phyloP scores from a whole-genome alignment of 768 basidiomycete species.

The Lentinus brumalis region DNA sequence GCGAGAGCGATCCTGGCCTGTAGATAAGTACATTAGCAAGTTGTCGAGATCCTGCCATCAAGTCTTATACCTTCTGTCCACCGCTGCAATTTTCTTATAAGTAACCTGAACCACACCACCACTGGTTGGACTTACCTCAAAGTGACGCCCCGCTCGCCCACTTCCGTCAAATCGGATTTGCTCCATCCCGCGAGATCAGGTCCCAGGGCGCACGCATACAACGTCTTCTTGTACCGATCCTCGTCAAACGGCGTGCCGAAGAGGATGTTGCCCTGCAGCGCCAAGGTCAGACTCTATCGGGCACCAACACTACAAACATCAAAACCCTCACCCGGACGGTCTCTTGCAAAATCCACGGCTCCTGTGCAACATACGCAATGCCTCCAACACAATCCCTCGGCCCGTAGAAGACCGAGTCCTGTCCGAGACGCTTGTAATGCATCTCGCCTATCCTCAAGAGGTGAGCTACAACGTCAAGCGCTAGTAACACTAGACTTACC shows the following conservation, averaged over 20 bases:
- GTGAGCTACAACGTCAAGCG: not conserved
- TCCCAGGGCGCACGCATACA: constrained; percentile 39
- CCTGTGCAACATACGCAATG: constrained; percentile 77
- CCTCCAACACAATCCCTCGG: constrained; percentile 64
- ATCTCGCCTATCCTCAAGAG: constrained; percentile 46
- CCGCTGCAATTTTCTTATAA: constrained; percentile 30
- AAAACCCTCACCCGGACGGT: not conserved
- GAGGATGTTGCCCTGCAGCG: constrained; percentile 44
- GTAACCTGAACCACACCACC: not conserved
- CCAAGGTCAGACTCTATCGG: not conserved
- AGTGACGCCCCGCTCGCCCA: constrained; percentile 59
- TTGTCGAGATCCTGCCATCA: not conserved
- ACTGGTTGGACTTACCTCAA: constrained; percentile 30
- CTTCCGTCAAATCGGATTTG: constrained; percentile 53
- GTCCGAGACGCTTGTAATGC: constrained; percentile 51
- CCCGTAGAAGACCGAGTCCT: constrained; percentile 67
- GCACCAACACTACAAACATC: not conserved
- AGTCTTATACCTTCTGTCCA: constrained; percentile 41
- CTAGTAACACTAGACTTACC: constrained; percentile 47
- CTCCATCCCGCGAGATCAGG: constrained; percentile 49
- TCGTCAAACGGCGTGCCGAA: constrained; percentile 49
- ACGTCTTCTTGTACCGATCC: constrained; percentile 34
- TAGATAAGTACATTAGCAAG: not conserved
- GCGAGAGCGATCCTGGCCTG: constrained; percentile 55
- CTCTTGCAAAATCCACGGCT: constrained; percentile 61